Base-by-base conservation (phyloP, 1,139 yeast genomes). In the Candida albicans region DNA sequence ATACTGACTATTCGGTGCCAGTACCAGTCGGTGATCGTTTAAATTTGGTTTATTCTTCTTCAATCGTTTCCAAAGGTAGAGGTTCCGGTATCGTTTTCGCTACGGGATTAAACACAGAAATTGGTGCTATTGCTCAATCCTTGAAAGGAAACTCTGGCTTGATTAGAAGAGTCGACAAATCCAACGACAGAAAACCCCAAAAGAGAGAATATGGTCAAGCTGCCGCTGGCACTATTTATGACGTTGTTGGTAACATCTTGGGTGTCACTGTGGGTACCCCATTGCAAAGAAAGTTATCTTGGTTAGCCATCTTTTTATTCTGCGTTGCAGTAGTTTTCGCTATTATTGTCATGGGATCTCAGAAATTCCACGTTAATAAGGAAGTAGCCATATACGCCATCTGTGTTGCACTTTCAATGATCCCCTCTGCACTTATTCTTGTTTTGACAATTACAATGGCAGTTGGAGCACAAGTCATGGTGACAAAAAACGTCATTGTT, bases 361-460 rank as follows among this genome's bases (percentile, higher is more conserved):
- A 86, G 61, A 77, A 76, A 52, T 81, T 87, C 65, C 58, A 65
- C 31, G 93, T 86, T 28, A 79, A 77, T 48, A 75, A 70, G 44
- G 86, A 85, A 52, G 93, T 87, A 29, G 93, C 91, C 24, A 82
- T 86, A 43, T 87, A 87, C 58, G 95, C 95, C n/a, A 83, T 87
- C 55, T 86, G 90, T 64, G 89, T 84, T 43, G 95, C 93, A 1
- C 70, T 86, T 40, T 82, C 93, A 2, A 85, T 86, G 93, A 86
- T 86, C 55, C 95, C 95, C 2, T 87, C 91, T 2, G 82, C 93
- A 0, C 73, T 87, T 54, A 84, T 86, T 47, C 95, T 86, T 32
- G 95, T 87, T 18, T 75, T 87, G 48, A 86, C 95, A n/a, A 86
- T 87, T 49, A 86, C 95, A 4, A 86, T 87, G 93, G 91, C 95